Conservation (phyloP, 805 yeast genomes). For the Candida nitratophila region DNA sequence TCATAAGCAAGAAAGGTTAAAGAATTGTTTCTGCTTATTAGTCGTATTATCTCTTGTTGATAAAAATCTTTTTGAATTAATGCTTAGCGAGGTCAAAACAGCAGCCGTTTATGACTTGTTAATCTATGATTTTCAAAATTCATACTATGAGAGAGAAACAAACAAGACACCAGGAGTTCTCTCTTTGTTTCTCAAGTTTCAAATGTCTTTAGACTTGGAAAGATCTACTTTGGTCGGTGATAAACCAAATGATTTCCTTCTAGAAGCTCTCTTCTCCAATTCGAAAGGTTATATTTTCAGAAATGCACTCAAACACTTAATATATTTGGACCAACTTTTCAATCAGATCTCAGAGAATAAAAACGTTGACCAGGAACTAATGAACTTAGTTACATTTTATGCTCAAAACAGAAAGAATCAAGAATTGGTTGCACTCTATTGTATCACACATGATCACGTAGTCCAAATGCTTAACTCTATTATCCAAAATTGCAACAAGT, state of each 20-base stretch:
- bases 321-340: background rate
- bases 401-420: background rate
- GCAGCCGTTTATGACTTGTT: conserved; percentile 7
- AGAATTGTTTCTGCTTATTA: conserved; percentile 13
- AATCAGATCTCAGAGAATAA: background rate
- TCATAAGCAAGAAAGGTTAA: conserved; percentile 13
- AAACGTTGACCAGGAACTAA: background rate
- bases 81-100: conserved; percentile 5
- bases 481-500: background rate
- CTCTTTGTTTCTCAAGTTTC: conserved; percentile 14
- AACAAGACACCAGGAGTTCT: conserved; percentile 5
- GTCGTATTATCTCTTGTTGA: conserved; percentile 16
- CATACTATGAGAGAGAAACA: conserved; percentile 1
- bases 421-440: background rate
- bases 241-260: conserved; percentile 1
- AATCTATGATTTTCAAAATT: conserved; percentile 4
- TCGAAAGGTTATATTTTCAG: background rate
- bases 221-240: conserved; percentile 15
- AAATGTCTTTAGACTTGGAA: conserved; percentile 11
- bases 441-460: background rate
- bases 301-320: background rate
- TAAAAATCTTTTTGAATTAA: conserved; percentile 8
- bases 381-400: background rate
- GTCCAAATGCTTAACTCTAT: conserved; percentile 6
- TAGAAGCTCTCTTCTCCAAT: background rate